phyloP scores from a whole-genome alignment of 192 early-diverging fungal genomes.

The Dissophora ornata region DNA sequence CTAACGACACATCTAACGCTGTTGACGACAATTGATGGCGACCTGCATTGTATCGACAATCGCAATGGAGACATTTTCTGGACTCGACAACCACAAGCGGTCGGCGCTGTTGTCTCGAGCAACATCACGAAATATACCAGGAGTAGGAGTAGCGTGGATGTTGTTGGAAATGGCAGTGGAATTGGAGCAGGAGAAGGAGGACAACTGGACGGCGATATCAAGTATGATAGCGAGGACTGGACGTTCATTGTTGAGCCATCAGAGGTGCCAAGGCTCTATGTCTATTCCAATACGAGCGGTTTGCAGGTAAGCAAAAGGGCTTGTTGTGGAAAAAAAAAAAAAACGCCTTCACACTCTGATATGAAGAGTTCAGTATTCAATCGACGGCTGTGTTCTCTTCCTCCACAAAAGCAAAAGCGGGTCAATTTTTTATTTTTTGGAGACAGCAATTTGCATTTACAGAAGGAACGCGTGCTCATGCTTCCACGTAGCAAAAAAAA shows the following conservation, averaged over 20 bases:
- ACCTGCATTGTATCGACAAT: slow-evolving; percentile 72
- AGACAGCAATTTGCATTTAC: slow-evolving; percentile 34
- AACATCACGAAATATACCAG: slow-evolving; percentile 26
- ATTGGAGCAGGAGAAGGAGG: slow-evolving; percentile 6
- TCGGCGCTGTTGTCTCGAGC: slow-evolving; percentile 61
- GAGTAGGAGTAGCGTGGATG: not conserved
- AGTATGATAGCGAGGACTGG: slow-evolving; percentile 49
- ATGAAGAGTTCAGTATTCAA: too few species aligned
- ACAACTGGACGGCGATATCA: slow-evolving; percentile 1
- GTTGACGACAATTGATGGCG: slow-evolving; percentile 80
- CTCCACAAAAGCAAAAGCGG: too few species aligned
- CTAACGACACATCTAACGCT: slow-evolving; percentile 58
- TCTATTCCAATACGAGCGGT: slow-evolving; percentile 60
- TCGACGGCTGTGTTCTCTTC: too few species aligned
- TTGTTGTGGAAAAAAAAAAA: not conserved
- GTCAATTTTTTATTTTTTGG: too few species aligned
- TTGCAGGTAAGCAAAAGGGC: slow-evolving; percentile 62
- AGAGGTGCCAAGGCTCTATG: slow-evolving; percentile 75
- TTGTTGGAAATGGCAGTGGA: slow-evolving; percentile 20
- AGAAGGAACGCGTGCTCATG: slow-evolving; percentile 9
- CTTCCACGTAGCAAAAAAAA: slow-evolving; percentile 32
- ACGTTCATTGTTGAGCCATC: slow-evolving; percentile 81
- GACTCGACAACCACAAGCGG: slow-evolving; percentile 63
- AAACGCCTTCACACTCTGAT: not conserved
- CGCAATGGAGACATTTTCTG: slow-evolving; percentile 69